Percentiles rank a stretch among this genome's conserved stretches.
Conservation (phyloP, 495 filamentous ascomycete species). For the Letharia lupina region DNA sequence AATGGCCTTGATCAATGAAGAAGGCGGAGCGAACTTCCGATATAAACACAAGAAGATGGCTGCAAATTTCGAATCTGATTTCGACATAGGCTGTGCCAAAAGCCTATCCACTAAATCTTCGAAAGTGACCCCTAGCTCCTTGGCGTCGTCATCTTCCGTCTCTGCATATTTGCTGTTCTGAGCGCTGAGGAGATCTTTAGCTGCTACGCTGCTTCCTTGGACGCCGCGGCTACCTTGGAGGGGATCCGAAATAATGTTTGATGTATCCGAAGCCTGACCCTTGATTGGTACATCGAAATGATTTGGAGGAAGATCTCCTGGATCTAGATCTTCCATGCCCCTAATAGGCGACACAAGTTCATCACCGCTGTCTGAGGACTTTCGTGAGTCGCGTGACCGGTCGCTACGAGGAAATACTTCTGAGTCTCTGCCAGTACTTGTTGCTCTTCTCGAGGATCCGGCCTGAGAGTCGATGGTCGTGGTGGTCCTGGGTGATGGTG, state of each 20-base stretch:
- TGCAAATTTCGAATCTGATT: slow-evolving; percentile 74
- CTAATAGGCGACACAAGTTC: background rate
- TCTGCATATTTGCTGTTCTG: slow-evolving; percentile 7
- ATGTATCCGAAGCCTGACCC: background rate
- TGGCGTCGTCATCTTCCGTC: slow-evolving; percentile 24
- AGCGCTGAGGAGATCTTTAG: background rate
- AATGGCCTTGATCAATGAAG: slow-evolving; percentile 63
- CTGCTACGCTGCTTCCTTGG: background rate
- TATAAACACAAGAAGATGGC: slow-evolving; percentile 89
- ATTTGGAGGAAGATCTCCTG: background rate
- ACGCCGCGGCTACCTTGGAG: slow-evolving; percentile 5
- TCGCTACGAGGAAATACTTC: background rate
- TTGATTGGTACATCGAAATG: background rate
- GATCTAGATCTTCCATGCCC: background rate
- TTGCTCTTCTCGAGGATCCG: background rate
- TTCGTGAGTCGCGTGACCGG: background rate
- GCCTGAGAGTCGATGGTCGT: background rate
- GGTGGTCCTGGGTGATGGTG: background rate
- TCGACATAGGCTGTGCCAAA: slow-evolving; percentile 70
- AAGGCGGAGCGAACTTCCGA: slow-evolving; percentile 82
- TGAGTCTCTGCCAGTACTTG: background rate
- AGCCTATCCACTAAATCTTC: slow-evolving; percentile 86
- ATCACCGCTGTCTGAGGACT: background rate
- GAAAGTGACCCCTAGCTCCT: slow-evolving; percentile 60
- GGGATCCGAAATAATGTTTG: background rate